phyloP scores from a whole-genome alignment of 2,329 filamentous ascomycete genomes.

The Lojkania enalia region DNA sequence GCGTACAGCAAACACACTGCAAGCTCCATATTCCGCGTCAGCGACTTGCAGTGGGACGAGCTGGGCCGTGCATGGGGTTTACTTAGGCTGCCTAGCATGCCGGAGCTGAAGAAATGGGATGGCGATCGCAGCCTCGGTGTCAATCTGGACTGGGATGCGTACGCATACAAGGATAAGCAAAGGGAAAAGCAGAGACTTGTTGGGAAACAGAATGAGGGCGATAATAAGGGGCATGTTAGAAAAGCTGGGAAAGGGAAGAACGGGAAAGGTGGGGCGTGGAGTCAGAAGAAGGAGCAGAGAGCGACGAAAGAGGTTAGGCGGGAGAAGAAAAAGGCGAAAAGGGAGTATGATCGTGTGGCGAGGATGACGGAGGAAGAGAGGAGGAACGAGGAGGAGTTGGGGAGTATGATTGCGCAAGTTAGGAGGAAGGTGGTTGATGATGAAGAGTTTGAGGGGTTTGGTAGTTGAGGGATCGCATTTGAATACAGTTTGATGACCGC shows the following conservation, averaged over 20 bases:
- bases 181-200: constrained; percentile 49
- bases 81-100: constrained; percentile 88
- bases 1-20: constrained; percentile 91
- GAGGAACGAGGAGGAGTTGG: constrained; percentile 27
- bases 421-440: constrained; percentile 26
- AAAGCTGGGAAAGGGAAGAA: constrained; percentile 31
- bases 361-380: constrained; percentile 36
- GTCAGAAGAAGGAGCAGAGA: constrained; percentile 41
- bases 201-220: constrained; percentile 32
- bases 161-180: constrained; percentile 51
- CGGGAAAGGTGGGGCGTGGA: constrained; percentile 39
- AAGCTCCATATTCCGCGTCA: constrained; percentile 82
- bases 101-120: constrained; percentile 64
- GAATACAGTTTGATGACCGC: too few species aligned
- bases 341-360: constrained; percentile 31
- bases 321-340: constrained; percentile 39
- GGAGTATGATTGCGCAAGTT: constrained; percentile 30
- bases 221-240: constrained; percentile 26
- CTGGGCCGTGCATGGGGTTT: constrained; percentile 84
- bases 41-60: constrained; percentile 82
- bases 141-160: constrained; percentile 44
- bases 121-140: constrained; percentile 49
- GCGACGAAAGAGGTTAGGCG: constrained; percentile 35
- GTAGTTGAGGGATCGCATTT: constrained; percentile 24
- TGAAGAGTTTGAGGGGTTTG: constrained; percentile 41